phyloP scores from a whole-genome alignment of 2,329 filamentous ascomycete species.

The Aspergillus alliaceus region DNA sequence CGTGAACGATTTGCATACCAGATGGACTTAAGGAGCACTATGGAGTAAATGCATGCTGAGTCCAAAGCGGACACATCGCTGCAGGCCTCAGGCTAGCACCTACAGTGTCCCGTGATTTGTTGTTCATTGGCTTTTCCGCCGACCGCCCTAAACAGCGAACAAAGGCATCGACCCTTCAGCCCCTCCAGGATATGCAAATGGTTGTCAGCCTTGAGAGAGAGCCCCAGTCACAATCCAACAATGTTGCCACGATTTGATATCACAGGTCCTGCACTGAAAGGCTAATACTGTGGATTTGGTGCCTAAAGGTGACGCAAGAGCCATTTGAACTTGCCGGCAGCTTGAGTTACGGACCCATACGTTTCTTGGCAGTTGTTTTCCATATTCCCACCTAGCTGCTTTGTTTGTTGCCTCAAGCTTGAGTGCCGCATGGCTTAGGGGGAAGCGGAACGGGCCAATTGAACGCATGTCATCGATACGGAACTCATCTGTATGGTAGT shows the following conservation, averaged over 20 bases:
- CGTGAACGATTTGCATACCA: not conserved
- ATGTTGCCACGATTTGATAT: slow-evolving; percentile 1
- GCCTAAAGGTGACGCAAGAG: not conserved
- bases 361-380: not conserved
- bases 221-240: not conserved
- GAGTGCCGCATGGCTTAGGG: not conserved
- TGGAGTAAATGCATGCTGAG: not conserved
- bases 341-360: not conserved
- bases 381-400: not conserved
- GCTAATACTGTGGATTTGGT: not conserved
- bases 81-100: slow-evolving; percentile 14
- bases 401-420: not conserved
- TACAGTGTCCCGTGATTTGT: slow-evolving; percentile 15
- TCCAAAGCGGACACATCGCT: slow-evolving; percentile 1
- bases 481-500: not conserved
- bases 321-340: not conserved
- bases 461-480: not conserved
- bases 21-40: not conserved
- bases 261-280: not conserved
- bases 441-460: not conserved
- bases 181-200: not conserved
- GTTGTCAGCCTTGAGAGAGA: not conserved
- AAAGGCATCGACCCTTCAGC: not conserved
- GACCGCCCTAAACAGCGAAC: slow-evolving; percentile 11
- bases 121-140: slow-evolving; percentile 7